A percentile compares a stretch with the other conserved stretches of the same genome.
Conservation (phyloP, 345 rosid genomes). For the Isatis tinctoria region DNA sequence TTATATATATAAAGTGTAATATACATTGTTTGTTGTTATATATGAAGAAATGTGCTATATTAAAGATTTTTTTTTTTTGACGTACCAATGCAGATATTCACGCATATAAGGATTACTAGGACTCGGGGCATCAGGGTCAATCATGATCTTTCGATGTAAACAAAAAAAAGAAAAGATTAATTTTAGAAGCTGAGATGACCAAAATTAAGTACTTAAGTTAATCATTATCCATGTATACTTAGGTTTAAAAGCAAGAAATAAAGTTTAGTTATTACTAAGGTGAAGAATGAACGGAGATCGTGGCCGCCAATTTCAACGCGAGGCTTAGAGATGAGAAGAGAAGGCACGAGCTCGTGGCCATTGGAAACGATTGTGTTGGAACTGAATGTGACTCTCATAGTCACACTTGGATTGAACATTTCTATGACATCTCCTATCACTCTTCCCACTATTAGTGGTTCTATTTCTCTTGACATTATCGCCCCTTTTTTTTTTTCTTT, state of each 20-base stretch:
- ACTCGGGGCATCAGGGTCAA: slow-evolving; percentile 95
- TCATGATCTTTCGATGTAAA: slow-evolving; percentile 51
- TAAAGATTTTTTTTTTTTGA: background rate
- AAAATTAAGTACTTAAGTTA: background rate
- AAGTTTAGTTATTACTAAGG: slow-evolving; percentile 42
- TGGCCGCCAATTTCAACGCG: slow-evolving; percentile 73
- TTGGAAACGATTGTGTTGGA: slow-evolving; percentile 63
- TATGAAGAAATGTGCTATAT: background rate
- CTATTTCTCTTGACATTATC: slow-evolving; percentile 45
- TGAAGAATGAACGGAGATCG: slow-evolving; percentile 72
- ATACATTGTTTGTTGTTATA: background rate
- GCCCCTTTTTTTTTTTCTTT: background rate
- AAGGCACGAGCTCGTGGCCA: slow-evolving; percentile 70
- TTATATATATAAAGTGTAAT: background rate
- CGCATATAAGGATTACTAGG: slow-evolving; percentile 79
- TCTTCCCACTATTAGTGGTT: slow-evolving; percentile 58
- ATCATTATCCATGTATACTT: background rate
- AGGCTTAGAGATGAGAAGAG: slow-evolving; percentile 47
- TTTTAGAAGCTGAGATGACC: background rate
- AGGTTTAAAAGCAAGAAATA: background rate
- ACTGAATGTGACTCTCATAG: slow-evolving; percentile 54
- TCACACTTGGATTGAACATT: slow-evolving; percentile 54
- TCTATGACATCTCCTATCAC: slow-evolving; percentile 84
- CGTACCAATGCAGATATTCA: slow-evolving; percentile 86
- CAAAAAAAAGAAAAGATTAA: background rate